Evolutionary conservation across 495 filamentous ascomycete genomes (phyloP), one percentile per base, ranked within the genome.

Genomic region (Eremomyces bilateralis): DNA sequence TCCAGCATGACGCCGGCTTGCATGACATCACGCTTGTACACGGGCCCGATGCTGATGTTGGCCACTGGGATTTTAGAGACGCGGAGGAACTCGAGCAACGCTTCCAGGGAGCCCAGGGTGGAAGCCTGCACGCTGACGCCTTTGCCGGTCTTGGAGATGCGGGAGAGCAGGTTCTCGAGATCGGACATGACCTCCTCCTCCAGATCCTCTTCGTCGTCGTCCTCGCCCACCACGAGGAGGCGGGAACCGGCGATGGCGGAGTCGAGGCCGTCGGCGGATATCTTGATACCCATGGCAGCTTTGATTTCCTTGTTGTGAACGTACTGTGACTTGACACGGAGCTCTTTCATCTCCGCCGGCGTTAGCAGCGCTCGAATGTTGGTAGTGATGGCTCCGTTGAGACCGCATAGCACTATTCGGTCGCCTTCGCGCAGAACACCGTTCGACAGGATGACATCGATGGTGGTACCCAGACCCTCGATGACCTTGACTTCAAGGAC

Each of bases 281-380:
- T 94, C 65, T 99, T 99, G 47, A 99, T 84, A 73, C 90, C 90
- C 45, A 95, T 65, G 1, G 90, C 81, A 8, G 90, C 90, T 63
- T 95, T 99, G 53, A 94, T 84, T 56, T 93, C 82, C 62, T 95
- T 93, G 62, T 99, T 93, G 59, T 99, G 90, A 10, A 99, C 84
- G 43, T 99, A 99, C 39, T 70, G 64, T 3, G 82, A 91, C 53
- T 80, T 97, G 44, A 99, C 65, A 48, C 90, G 78, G 42, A 99
- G 58, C 56, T 99, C 90, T 56, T 80, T 92, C 47, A 99, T 69
- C 31, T 81, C 76, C 12, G 88, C 85, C 0, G 90, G 90, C 2
- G 90, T 99, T 28, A 99, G 62, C 17, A 99, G 65, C n/a, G 90
- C 90, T 61, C 90, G 71, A 47, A 99, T 85, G 43, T 92, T 92